These are phyloP conservation scores for Apophysomyces variabilis DNA, from an alignment of 371 early-diverging fungal genomes.

Conservation along the genomic window DNA sequence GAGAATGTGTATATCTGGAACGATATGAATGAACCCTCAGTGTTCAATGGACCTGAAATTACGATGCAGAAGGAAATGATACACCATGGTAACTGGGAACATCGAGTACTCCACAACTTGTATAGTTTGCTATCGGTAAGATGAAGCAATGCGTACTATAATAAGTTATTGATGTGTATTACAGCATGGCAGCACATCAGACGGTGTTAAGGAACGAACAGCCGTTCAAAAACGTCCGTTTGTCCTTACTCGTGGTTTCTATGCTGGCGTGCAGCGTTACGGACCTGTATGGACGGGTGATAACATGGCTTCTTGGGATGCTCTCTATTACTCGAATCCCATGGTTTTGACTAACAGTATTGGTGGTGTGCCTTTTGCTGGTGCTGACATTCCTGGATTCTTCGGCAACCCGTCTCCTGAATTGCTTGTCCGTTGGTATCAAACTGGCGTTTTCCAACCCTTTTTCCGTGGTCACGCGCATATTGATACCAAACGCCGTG, in stretches of 20 bases:
- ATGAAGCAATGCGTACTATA: not conserved
- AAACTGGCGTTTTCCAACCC: conserved; percentile 88
- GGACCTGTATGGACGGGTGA: conserved; percentile 96
- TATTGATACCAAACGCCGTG: conserved; percentile 93
- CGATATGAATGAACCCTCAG: conserved; percentile 95
- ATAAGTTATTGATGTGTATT: not conserved
- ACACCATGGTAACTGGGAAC: conserved; percentile 79
- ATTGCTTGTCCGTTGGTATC: conserved; percentile 88
- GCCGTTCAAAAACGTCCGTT: conserved; percentile 75
- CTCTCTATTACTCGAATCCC: conserved; percentile 74
- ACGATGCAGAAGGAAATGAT: conserved; percentile 91
- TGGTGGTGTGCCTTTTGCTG: conserved; percentile 79
- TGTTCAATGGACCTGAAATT: conserved; percentile 91
- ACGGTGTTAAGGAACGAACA: conserved; percentile 58
- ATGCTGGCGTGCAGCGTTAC: conserved; percentile 85
- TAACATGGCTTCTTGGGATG: conserved; percentile 85
- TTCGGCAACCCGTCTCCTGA: conserved; percentile 87
- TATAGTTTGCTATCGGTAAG: conserved; percentile 77
- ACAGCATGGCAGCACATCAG: conserved; percentile 61
- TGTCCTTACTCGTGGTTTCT: conserved; percentile 89
- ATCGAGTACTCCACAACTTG: conserved; percentile 89
- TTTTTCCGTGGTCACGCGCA: conserved; percentile 95
- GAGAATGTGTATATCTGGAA: conserved; percentile 86
- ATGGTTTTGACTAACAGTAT: conserved; percentile 81
- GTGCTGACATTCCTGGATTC: conserved; percentile 95